Base-by-base conservation (phyloP, 768 basidiomycete genomes). In the Asterophora lycoperdoides region DNA sequence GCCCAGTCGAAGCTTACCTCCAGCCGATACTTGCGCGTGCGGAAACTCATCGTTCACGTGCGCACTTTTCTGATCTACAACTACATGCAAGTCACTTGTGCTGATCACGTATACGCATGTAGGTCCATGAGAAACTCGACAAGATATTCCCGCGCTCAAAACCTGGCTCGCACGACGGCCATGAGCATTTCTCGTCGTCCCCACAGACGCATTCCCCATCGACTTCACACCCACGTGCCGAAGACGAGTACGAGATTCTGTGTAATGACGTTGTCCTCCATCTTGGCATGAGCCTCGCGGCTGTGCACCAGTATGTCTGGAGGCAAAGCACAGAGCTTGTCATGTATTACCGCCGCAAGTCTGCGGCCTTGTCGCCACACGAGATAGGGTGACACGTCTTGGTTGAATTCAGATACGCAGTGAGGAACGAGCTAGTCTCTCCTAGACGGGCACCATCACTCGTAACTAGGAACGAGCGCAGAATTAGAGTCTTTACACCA, bases 271-370 rank as follows among this genome's bases (percentile, higher is more conserved):
- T 77, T n/a, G 70, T 89, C 13, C 73, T 98, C 29, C 87, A 94
- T 18, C 71, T 87, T 20, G 82, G 84, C 55, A 93, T 95, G 83
- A 94, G 89, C 5, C 76, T 99, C 30, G 94, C 89, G 4, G 87
- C 88, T 14, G 85, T 94, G 49, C 83, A 91, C 52, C 92, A 94
- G 64, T 96, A 81, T 58, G 79, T 93, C 17, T 96, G 91, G 92
- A 82, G 80, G 58, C 84, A 86, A 56, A 68, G 77, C 14, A 72
- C 73, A 5, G 90, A 92, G 64, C 67, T 93, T 47, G 76, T 76
- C 46, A 80, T 93, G 81, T 73, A 87, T 63, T 93, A 93, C 63
- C 78, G 90, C 52, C 68, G 71, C 59, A 80, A 71, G 51, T n/a
- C 43, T 29, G n/a, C n/a, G n/a, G n/a, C n/a, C n/a, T 28, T 46